phyloP scores from a whole-genome alignment of 1,284 basidiomycete species.

The Sparassis latifolia region DNA sequence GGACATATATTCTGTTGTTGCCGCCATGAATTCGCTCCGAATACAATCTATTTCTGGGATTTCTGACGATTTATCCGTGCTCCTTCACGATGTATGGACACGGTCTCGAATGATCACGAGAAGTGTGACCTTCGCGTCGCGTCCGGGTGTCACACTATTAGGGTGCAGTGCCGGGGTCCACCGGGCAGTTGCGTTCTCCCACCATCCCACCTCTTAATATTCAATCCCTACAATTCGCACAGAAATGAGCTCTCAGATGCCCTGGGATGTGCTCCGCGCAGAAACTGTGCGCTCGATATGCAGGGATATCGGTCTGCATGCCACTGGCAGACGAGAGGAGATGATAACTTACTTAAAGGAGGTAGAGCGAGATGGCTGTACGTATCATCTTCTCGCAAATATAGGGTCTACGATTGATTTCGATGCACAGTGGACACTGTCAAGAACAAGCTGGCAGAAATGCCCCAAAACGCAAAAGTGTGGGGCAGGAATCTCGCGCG shows the following conservation, averaged over 20 bases:
- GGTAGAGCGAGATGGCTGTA: slow-evolving; percentile 13
- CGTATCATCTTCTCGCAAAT: not conserved
- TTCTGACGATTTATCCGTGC: too few relatives aligned
- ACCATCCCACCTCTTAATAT: not conserved
- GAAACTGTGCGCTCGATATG: slow-evolving; percentile 21
- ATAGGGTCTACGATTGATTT: not conserved
- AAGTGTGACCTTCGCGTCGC: not conserved
- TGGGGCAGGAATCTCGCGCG: not conserved
- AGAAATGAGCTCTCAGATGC: slow-evolving; percentile 7
- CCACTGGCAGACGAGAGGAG: slow-evolving; percentile 3
- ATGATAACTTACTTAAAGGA: slow-evolving; percentile 10
- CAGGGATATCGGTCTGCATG: slow-evolving; percentile 20
- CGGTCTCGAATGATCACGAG: too few relatives aligned
- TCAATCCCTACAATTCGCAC: not conserved
- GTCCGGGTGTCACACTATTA: not conserved
- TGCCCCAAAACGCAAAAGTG: not conserved
- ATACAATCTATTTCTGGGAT: too few relatives aligned
- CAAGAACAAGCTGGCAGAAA: not conserved
- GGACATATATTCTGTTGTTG: too few relatives aligned
- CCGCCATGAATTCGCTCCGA: too few relatives aligned
- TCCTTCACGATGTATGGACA: too few relatives aligned
- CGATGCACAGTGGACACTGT: slow-evolving; percentile 8
- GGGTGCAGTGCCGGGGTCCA: not conserved
- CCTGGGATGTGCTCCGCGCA: slow-evolving; percentile 20
- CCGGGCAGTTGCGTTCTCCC: not conserved